Percentiles rank a stretch among this genome's conserved stretches.
These are phyloP conservation scores for Boletus vermiculosoides DNA, from an alignment of 768 basidiomycete species.

Conservation along the genomic window DNA sequence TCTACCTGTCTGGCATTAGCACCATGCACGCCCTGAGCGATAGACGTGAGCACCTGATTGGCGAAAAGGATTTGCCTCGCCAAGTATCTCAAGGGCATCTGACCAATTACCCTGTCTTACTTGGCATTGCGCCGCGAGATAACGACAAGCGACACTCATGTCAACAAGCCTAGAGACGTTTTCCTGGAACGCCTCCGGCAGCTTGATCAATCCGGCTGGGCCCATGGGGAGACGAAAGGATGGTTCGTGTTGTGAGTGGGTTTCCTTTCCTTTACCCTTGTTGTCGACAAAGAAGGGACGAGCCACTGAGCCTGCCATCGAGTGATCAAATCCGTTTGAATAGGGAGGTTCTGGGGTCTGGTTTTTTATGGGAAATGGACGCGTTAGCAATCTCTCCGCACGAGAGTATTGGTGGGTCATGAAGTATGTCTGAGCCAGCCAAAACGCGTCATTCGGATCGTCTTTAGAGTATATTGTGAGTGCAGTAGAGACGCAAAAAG, in stretches of 20 bases:
- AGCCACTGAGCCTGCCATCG: slow-evolving; percentile 32
- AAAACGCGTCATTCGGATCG: slow-evolving; percentile 97
- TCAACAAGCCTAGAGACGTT: slow-evolving; percentile 80
- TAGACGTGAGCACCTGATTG: slow-evolving; percentile 50
- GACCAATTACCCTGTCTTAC: slow-evolving; percentile 89
- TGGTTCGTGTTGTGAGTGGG: slow-evolving; percentile 35
- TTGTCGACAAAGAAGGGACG: slow-evolving; percentile 39
- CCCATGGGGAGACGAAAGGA: slow-evolving; percentile 67
- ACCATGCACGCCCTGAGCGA: background rate
- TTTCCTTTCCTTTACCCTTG: slow-evolving; percentile 68
- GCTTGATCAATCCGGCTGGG: slow-evolving; percentile 66
- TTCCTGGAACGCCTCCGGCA: slow-evolving; percentile 62
- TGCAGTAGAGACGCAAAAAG: slow-evolving; percentile 6
- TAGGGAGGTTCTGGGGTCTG: slow-evolving; percentile 37
- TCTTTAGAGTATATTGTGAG: slow-evolving; percentile 43
- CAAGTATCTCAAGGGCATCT: slow-evolving; percentile 89
- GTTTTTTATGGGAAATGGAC: slow-evolving; percentile 68
- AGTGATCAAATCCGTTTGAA: slow-evolving; percentile 24
- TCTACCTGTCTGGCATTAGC: slow-evolving; percentile 39
- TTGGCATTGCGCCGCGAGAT: slow-evolving; percentile 95
- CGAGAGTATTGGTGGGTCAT: slow-evolving; percentile 94
- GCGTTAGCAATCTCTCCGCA: slow-evolving; percentile 85
- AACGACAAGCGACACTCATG: slow-evolving; percentile 93
- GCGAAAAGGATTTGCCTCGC: slow-evolving; percentile 87
- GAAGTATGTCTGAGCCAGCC: slow-evolving; percentile 98